phyloP scores from a whole-genome alignment of 305 asterid species.

The Fraxinus sp. region DNA sequence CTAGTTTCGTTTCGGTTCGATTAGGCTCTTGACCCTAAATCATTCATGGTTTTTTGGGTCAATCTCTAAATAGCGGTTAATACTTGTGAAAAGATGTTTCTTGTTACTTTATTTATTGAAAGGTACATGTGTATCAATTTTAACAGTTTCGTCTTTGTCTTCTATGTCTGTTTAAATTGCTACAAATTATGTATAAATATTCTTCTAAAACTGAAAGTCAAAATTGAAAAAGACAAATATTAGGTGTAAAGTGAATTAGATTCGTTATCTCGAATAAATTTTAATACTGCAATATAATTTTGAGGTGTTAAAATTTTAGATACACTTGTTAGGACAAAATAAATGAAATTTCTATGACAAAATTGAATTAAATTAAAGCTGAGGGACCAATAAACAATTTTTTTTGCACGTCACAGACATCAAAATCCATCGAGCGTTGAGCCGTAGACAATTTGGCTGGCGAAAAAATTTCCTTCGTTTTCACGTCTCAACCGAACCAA shows the following conservation, averaged over 20 bases:
- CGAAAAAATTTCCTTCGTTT: constrained; percentile 26
- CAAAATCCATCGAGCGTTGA: neutral
- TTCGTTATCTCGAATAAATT: neutral
- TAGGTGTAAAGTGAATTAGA: neutral
- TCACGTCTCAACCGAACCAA: constrained; percentile 21
- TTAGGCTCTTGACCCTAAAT: neutral
- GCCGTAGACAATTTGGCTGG: constrained; percentile 32
- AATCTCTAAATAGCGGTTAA: neutral
- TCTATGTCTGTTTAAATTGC: neutral
- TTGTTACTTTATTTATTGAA: neutral
- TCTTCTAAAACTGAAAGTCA: neutral
- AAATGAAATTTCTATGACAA: neutral
- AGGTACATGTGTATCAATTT: neutral
- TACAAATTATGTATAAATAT: neutral
- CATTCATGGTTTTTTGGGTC: neutral
- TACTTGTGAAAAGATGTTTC: neutral
- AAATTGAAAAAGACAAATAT: neutral
- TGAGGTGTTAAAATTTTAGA: neutral
- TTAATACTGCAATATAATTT: neutral
- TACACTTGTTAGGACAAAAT: neutral
- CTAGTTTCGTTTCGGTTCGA: neutral
- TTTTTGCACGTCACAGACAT: neutral
- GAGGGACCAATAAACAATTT: neutral
- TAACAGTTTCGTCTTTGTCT: neutral
- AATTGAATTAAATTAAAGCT: neutral